Base-by-base conservation (phyloP, 2,329 filamentous ascomycete genomes). In the Verticillium nubilum region DNA sequence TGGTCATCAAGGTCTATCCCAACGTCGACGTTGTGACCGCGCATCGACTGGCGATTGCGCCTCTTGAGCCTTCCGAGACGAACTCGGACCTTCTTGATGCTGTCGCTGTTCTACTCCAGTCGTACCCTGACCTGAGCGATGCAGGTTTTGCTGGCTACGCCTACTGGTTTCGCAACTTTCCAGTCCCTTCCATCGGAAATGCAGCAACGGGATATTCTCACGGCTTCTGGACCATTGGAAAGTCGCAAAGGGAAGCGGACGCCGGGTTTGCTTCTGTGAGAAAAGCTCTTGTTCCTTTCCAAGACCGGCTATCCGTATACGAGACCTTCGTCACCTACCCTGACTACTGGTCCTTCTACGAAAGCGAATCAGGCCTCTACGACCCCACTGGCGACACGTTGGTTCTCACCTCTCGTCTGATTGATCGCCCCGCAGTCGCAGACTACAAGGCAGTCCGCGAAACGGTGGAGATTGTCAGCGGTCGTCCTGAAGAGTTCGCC, bases 1-100 rank as follows among this genome's bases (percentile, higher is more conserved):
- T 72, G 37, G 77, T 73, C 0, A 62, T 80, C 35, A 77, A 76
- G 52, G 76, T 72, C 1, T 73, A 74, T 59, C 60, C 61, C 7
- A 60, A 62, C 53, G 66, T 63, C 56, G 59, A 66, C 47, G 56
- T 66, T 52, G 61, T 68, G 57, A 64, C 68, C 0, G 62, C 65
- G 19, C 67, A 70, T 35, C 57, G 55, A 9, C 61, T 71, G 25
- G 58, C 60, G 42, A 60, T 71, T 4, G 63, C 64, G 10, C 68
- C 70, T 2, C 37, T 62, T 1, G 19, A 54, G 15, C 55, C 61
- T 17, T 65, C 64, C 0, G 56, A 67, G 10, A 63, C 69, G 55
- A 71, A 72, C 19, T 47, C 61, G 5, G 62, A 66, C 55, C 63
- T 66, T 23, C 62, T 71, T 17, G 66, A 69, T 5, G 67, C 67